Percentiles rank a stretch among this genome's conserved stretches.
Evolutionary conservation across 1,284 basidiomycete species (phyloP).

Genomic region (Apiotrichum montevideense): DNA sequence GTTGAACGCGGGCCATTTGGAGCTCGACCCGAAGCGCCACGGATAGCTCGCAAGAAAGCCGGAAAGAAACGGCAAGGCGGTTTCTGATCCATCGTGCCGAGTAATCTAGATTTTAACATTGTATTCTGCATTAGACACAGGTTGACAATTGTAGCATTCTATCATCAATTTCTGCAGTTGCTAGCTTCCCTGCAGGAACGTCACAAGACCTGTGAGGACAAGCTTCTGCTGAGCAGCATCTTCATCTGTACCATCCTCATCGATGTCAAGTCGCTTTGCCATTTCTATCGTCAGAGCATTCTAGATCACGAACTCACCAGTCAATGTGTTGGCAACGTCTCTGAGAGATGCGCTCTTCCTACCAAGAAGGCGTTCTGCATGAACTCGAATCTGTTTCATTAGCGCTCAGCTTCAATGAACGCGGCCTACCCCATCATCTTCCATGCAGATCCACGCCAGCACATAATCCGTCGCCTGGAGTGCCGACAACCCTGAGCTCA

Average conservation of each 20-base stretch:
- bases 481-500: slow-evolving; percentile 81
- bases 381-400: slow-evolving; percentile 49
- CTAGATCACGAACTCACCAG: slow-evolving; percentile 22
- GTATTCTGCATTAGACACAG: neutral
- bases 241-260: slow-evolving; percentile 16
- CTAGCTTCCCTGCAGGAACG: slow-evolving; percentile 20
- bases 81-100: slow-evolving; percentile 18
- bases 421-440: slow-evolving; percentile 83
- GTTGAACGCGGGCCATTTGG: slow-evolving; percentile 32
- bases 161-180: neutral
- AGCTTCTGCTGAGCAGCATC: slow-evolving; percentile 23
- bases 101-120: neutral
- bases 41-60: slow-evolving; percentile 37
- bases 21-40: slow-evolving; percentile 17
- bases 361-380: slow-evolving; percentile 66
- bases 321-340: slow-evolving; percentile 30
- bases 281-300: slow-evolving; percentile 23
- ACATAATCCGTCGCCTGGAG: slow-evolving; percentile 89
- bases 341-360: slow-evolving; percentile 53
- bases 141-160: too few relatives aligned
- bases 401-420: neutral
- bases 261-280: slow-evolving; percentile 34
- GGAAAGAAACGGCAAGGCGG: slow-evolving; percentile 35
- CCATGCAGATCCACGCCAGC: slow-evolving; percentile 92
- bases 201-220: slow-evolving; percentile 28